Evolutionary conservation across 2,329 filamentous ascomycete species (phyloP), one percentile per base, ranked within the genome.

Genomic region (Fusarium pseudocircinatum): DNA sequence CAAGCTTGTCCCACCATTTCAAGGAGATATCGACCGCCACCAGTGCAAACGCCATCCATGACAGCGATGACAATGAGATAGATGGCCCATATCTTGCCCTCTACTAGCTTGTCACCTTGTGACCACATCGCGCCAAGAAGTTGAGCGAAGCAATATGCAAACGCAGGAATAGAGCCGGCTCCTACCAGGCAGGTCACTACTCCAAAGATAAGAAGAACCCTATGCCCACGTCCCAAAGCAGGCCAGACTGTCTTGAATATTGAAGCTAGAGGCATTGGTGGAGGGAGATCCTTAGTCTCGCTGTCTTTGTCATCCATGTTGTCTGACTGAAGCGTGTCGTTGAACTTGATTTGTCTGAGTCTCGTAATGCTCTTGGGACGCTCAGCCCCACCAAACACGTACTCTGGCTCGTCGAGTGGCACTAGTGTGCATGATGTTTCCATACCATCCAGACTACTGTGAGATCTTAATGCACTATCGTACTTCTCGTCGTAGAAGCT

Each of bases 61-160:
- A 91, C 75, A 0, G 94, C 91, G 9, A 97, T 86, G 0, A 85
- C 87, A 1, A 96, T 82, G 10, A 98, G 90, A 3, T 86, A 84
- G 20, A 95, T 81, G 0, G 94, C 91, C 89, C 94, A 98, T 62
- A 82, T 87, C 42, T 88, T 84, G 0, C 91, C 89, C 14, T 84
- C 79, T 2, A 85, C 82, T 11, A 84, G 79, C 57, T 88, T 87
- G 56, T 87, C 82, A 0, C 81, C 81, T 1, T 85, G 77, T 0
- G 87, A 80, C 81, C 92, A 94, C 79, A 96, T 94, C 0, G 91
- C 91, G 4, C 85, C 83, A 1, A 97, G 86, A 0, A 98, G 87
- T 63, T 91, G 89, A 0, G 94, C 89, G 57, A 97, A 91, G 14
- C 93, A 85, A 79, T 88, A 94, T 0, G 94, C 92, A 76, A 98